Evolutionary conservation across 306 rosid genomes (phyloP), one percentile per base, ranked within the genome.

Genomic region (Cicer bijugum): DNA sequence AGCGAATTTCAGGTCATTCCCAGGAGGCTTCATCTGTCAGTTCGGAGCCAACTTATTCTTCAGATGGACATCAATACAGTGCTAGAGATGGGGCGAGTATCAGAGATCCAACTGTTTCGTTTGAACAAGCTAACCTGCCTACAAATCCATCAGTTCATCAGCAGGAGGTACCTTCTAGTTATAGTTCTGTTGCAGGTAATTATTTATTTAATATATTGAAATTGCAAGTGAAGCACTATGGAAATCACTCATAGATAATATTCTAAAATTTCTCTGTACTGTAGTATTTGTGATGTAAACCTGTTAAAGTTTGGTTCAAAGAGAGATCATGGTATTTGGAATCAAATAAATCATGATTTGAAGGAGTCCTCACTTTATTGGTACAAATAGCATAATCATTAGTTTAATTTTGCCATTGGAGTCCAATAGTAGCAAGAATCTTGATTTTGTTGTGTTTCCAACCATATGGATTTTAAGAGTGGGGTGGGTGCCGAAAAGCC

Each of bases 111-210:
- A 85, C 74, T 82, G 74, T 83, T 86, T 69, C 83, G 71, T 81
- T 83, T 67, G 89, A 88, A 51, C 92, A 85, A 77, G 92, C 90
- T 76, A 87, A 65, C 78, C 46, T 86, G 47, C 82, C 91, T 40
- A 19, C 89, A 77, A 88, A 88, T 80, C 80, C 91, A 80, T 85
- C 93, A 56, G 92, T 90, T 87, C 88, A 88, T 80, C 97, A 83
- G 97, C 99, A 88, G 99, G 99, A 95, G 99, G 97, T 95, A 91
- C 97, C 99, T 95, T 90, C 96, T 95, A 95, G 96, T 95, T 91
- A 95, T 92, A 90, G 91, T 87, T 90, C 97, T 90, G 84, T 88
- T 86, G 50, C 97, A 95, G 99, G 99, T 95, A 95, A 94, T 80
- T 75, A 82, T 87, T 89, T 85, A 84, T 82, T 84, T 79, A 60